Base-by-base conservation (phyloP, 208 protist genomes). In the Jaenimonas drosophilae region DNA sequence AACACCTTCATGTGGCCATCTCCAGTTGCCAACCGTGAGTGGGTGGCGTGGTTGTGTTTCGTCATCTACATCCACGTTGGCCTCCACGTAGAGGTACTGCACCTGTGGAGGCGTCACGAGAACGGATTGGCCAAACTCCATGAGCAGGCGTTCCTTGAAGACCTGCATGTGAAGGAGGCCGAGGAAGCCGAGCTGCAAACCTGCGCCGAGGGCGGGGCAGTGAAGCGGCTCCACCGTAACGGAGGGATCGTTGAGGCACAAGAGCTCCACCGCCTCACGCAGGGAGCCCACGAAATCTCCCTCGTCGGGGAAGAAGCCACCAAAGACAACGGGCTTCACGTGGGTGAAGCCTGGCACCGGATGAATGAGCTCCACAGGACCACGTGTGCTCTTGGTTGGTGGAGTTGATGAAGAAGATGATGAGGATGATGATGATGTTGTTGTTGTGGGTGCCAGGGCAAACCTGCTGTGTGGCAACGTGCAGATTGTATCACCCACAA, bases 131-230 rank as follows among this genome's bases (percentile, higher is more conserved):
- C 81, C 67, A 75, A 96, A 96, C 61, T 98, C 95, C 25, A 67
- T 47, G 29, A 97, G 70, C 28, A 99, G 69, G 17, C 97, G 77
- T 62, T 98, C 87, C 33, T 88, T 79, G 49, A 98, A 97, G 0
- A 98, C 96, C 29, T 98, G 93, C 96, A 99, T 97, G 73, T 99
- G 97, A 14, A 99, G 72, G 45, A 99, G 59, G 3, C 97, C 97
- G 5, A 99, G 75, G 65, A 99, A 99, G 17, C 97, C 97, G 54
- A 96, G 87, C 59, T 97, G 87, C 42, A 96, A 78, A 5, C 96
- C 95, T 4, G 57, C 38, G n/a, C 94, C 91, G 20, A 96, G 69
- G 28, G 91, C 93, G n/a, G 60, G 70, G 27, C 82, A 95, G 7
- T 73, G 70, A 25, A 96, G 61, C 40, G 71, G 25, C 57, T 91